Evolutionary conservation across 2,329 filamentous ascomycete species (phyloP).

Genomic region (Pseudocercospora pini-densiflorae): DNA sequence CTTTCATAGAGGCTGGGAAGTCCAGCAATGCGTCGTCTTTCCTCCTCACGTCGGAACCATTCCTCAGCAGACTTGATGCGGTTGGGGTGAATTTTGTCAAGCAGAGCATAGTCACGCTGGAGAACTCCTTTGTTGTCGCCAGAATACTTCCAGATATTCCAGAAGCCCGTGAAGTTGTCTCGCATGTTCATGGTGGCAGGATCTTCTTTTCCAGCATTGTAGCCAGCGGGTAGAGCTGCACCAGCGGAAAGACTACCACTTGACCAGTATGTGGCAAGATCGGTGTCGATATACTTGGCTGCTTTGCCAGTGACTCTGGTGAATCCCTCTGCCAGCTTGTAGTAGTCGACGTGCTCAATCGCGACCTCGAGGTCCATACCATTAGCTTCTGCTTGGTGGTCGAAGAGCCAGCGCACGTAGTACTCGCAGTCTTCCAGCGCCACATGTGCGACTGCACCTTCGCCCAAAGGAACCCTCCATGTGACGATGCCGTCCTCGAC

Average conservation of each 20-base stretch:
- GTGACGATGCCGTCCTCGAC: slow-evolving; percentile 33
- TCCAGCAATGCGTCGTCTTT: slow-evolving; percentile 10
- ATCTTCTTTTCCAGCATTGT: slow-evolving; percentile 41
- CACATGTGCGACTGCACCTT: slow-evolving; percentile 35
- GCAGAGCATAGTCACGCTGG: slow-evolving; percentile 52
- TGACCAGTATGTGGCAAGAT: slow-evolving; percentile 42
- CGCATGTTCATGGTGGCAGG: slow-evolving; percentile 45
- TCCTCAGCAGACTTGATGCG: slow-evolving; percentile 56
- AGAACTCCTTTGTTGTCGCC: slow-evolving; percentile 50
- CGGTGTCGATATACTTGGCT: slow-evolving; percentile 36
- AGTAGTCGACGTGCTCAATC: slow-evolving; percentile 36
- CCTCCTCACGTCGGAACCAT: slow-evolving; percentile 45
- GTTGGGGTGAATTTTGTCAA: slow-evolving; percentile 58
- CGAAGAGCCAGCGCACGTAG: slow-evolving; percentile 39
- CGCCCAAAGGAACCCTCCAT: slow-evolving; percentile 35
- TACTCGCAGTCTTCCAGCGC: slow-evolving; percentile 36
- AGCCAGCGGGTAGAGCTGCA: slow-evolving; percentile 50
- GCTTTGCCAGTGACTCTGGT: slow-evolving; percentile 39
- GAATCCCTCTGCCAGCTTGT: slow-evolving; percentile 39
- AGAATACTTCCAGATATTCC: slow-evolving; percentile 52
- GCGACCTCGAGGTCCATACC: slow-evolving; percentile 38
- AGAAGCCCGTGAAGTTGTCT: slow-evolving; percentile 59
- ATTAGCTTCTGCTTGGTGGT: slow-evolving; percentile 30
- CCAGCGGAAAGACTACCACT: slow-evolving; percentile 44
- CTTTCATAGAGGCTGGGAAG: slow-evolving; percentile 19